Base-by-base conservation (phyloP, 306 rosid species). In the Begonia fuchsioides region DNA sequence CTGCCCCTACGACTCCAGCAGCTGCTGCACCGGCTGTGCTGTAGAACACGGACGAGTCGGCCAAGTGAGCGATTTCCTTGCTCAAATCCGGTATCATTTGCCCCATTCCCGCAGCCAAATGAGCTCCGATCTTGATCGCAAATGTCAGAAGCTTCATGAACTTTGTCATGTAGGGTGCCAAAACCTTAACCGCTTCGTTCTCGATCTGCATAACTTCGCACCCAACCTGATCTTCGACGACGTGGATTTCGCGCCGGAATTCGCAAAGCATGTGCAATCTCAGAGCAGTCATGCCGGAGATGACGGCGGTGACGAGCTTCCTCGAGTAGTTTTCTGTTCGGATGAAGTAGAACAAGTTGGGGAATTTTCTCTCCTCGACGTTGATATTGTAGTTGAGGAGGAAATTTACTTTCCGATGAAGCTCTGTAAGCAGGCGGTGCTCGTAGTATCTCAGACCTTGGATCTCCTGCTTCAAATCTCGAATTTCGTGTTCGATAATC, bases 81-180 rank as follows among this genome's bases (percentile, higher is more conserved):
- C 98, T 61, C 77, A 79, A 73, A 69, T 90, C 95, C 2, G 96
- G 98, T 72, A 90, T 90, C 95, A 85, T 71, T 62, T 85, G 73
- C 50, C 94, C 96, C 95, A 81, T 77, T 51, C 95, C 95, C 13
- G 78, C 84, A 3, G 94, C 98, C 56, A 85, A 56, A 51, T 90
- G 98, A n/a, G 98, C 98, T 67, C 95, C 95, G 43, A 90, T 85
- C 67, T 79, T 90, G 38, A 90, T 92, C 52, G 95, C 86, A 41
- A 90, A 77, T 18, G 94, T 90, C 48, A 90, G 57, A 53, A 90
- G 50, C 53, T 72, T 82, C 98, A 90, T 85, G 68, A 90, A 90
- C 70, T 77, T 79, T 49, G 86, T 81, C 72, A 78, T 73, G 68
- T 90, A 82, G 45, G 98, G 98, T 47, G 98, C 95, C 62, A 90